Conservation (phyloP, 1,284 basidiomycete genomes). For the Ustilago vetiveriae region DNA sequence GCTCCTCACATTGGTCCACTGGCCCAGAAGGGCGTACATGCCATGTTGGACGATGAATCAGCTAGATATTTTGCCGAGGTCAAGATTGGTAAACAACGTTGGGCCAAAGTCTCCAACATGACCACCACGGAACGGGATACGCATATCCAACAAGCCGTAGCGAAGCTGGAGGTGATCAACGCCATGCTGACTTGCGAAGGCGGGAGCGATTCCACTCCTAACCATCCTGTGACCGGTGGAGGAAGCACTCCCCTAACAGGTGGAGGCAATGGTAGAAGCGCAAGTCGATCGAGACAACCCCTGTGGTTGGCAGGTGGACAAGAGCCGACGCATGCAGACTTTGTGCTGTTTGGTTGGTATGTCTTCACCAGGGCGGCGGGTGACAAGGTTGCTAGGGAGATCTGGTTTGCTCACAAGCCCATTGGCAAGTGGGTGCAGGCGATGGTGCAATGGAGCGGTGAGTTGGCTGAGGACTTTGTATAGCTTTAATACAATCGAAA, state of each 20-base stretch:
- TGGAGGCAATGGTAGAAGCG: constrained; percentile 3
- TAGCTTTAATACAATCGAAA: no score
- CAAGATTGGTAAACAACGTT: constrained; percentile 46
- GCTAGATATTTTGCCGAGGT: constrained; percentile 48
- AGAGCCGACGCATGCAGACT: constrained; percentile 56
- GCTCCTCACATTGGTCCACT: constrained; percentile 41
- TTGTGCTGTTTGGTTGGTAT: constrained; percentile 54
- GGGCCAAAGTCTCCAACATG: constrained; percentile 29
- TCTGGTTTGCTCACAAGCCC: constrained; percentile 43
- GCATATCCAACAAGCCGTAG: constrained; percentile 29
- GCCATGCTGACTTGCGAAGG: constrained; percentile 40
- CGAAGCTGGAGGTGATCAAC: constrained; percentile 36
- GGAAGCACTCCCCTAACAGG: not conserved
- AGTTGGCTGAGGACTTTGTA: constrained; percentile 44
- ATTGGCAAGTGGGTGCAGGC: constrained; percentile 45
- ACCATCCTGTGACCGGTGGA: not conserved
- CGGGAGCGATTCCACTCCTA: constrained; percentile 10
- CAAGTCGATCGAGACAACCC: constrained; percentile 5
- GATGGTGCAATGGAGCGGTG: constrained; percentile 48
- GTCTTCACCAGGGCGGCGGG: constrained; percentile 45
- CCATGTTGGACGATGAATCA: constrained; percentile 46
- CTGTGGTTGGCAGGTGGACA: constrained; percentile 49
- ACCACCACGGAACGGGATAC: constrained; percentile 18
- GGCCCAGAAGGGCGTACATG: constrained; percentile 30
- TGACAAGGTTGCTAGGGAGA: constrained; percentile 24